These are phyloP conservation scores for Lipomyces yamadae DNA, from an alignment of 805 yeast genomes.

Conservation along the genomic window DNA sequence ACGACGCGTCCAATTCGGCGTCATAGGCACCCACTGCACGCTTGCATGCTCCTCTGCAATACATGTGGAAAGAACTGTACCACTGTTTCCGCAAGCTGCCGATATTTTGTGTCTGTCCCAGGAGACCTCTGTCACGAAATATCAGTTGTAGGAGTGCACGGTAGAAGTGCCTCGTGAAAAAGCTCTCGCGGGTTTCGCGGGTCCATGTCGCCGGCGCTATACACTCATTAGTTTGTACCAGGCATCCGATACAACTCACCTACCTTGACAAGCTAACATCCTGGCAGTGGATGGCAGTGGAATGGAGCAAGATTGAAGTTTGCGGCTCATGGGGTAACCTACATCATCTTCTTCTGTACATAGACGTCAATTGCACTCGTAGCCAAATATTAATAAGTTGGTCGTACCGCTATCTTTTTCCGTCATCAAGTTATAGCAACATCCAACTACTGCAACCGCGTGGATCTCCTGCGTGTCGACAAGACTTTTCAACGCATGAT, in stretches of 20 bases:
- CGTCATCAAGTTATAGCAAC: conserved; percentile 40
- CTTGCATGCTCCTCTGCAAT: conserved; percentile 37
- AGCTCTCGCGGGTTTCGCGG: conserved; percentile 27
- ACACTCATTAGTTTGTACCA: neutral
- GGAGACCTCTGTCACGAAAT: conserved; percentile 30
- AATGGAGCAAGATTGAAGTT: conserved; percentile 16
- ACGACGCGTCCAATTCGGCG: neutral
- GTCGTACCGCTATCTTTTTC: conserved; percentile 20
- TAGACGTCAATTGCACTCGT: no score
- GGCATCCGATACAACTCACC: no score
- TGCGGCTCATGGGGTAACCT: conserved; percentile 37
- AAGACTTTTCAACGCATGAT: conserved; percentile 35
- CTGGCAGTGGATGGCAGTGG: conserved; percentile 34
- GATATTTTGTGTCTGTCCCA: conserved; percentile 15
- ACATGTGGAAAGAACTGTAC: conserved; percentile 30
- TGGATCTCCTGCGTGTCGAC: conserved; percentile 27
- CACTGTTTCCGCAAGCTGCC: conserved; percentile 38
- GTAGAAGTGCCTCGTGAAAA: conserved; percentile 38
- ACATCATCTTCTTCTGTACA: conserved; percentile 18
- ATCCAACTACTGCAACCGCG: conserved; percentile 39
- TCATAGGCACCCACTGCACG: conserved; percentile 20
- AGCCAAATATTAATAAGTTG: neutral
- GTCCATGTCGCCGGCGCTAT: conserved; percentile 40
- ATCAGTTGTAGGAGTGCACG: conserved; percentile 38
- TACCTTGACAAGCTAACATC: conserved; percentile 40